A percentile compares a stretch with the other conserved stretches of the same genome.
Evolutionary conservation across 257 asterid species (phyloP).

Genomic region (Nicotiana otophora): DNA sequence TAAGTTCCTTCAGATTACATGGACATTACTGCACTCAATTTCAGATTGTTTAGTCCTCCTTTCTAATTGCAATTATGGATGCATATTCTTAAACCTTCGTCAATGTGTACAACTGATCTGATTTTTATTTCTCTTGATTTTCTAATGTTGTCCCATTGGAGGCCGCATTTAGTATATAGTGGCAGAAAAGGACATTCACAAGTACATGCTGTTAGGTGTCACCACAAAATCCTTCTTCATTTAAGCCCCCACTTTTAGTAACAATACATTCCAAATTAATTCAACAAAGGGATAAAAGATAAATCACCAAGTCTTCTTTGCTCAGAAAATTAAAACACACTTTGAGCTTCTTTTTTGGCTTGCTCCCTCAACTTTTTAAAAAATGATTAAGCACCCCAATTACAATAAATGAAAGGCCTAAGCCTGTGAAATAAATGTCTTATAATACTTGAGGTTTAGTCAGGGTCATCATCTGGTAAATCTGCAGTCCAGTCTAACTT

Average conservation of each 20-base stretch:
- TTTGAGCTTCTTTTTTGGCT: neutral
- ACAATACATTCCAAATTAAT: neutral
- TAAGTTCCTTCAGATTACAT: conserved; percentile 2
- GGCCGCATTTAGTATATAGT: too few species aligned
- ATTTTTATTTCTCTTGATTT: too few species aligned
- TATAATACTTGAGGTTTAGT: neutral
- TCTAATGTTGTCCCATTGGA: too few species aligned
- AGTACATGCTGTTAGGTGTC: neutral
- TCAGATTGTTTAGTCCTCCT: too few species aligned
- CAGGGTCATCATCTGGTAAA: conserved; percentile 20
- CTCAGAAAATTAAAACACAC: neutral
- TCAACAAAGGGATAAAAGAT: neutral
- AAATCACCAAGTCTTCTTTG: neutral
- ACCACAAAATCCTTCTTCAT: neutral
- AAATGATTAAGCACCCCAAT: neutral
- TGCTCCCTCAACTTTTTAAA: too few species aligned
- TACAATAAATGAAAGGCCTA: neutral
- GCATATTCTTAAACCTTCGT: too few species aligned
- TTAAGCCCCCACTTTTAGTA: neutral
- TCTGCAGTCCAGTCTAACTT: conserved; percentile 53
- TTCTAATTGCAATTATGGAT: too few species aligned
- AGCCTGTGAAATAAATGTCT: neutral
- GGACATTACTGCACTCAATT: too few species aligned
- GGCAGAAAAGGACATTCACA: too few species aligned
- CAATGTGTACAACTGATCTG: too few species aligned